A percentile compares a stretch with the other conserved stretches of the same genome.
phyloP scores from a whole-genome alignment of 2,329 filamentous ascomycete genomes.

The Diaporthe eres region DNA sequence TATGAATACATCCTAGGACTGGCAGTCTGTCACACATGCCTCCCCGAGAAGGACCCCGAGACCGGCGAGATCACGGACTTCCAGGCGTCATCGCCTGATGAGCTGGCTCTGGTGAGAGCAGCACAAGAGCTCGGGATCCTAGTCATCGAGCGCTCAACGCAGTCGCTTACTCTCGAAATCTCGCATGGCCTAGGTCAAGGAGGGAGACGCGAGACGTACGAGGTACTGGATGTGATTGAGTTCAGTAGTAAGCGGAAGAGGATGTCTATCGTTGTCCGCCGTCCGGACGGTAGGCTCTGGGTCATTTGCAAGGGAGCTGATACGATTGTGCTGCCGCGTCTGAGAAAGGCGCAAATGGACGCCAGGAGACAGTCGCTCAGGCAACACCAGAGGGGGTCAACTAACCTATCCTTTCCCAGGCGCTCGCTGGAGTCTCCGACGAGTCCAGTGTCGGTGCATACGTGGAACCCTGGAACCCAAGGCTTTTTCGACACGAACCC shows the following conservation, averaged over 20 bases:
- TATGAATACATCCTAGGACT: constrained; percentile 88
- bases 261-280: constrained; percentile 90
- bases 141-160: constrained; percentile 79
- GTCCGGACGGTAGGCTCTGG: constrained; percentile 84
- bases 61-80: constrained; percentile 73
- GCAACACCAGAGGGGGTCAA: constrained; percentile 67
- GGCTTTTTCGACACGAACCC: constrained; percentile 46
- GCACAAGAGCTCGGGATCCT: constrained; percentile 89
- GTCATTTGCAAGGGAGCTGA: constrained; percentile 94
- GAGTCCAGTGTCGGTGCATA: constrained; percentile 49
- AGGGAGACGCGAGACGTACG: constrained; percentile 68
- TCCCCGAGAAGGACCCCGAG: constrained; percentile 77
- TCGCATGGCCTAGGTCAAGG: constrained; percentile 58
- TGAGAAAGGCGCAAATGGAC: constrained; percentile 79
- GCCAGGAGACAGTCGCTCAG: constrained; percentile 69
- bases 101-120: constrained; percentile 86
- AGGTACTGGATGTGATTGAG: constrained; percentile 89
- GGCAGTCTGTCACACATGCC: constrained; percentile 90
- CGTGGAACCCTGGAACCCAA: constrained; percentile 57
- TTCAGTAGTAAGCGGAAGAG: constrained; percentile 91
- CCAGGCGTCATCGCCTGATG: constrained; percentile 91
- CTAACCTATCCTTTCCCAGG: constrained; percentile 49
- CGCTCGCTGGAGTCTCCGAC: constrained; percentile 68
- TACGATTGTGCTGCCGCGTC: constrained; percentile 82
- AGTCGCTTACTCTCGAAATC: constrained; percentile 71